A percentile compares a stretch with the other conserved stretches of the same genome.
phyloP scores from a whole-genome alignment of 176 grass and related monocot genomes.

The Melocanna baccifera region DNA sequence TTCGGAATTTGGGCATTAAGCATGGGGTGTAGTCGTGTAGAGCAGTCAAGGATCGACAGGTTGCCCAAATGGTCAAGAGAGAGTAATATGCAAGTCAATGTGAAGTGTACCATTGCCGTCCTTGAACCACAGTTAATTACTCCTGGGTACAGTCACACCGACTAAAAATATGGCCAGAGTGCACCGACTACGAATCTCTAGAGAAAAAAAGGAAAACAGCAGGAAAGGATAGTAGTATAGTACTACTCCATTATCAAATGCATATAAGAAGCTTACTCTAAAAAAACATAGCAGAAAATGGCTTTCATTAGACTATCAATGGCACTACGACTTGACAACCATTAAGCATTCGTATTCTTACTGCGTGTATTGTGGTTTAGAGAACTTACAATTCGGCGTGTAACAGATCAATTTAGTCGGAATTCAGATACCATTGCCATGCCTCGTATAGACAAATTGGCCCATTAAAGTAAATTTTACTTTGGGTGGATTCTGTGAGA shows the following conservation, averaged over 20 bases:
- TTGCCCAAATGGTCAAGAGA: neutral
- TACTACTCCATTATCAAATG: constrained; percentile 5
- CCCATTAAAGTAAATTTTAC: neutral
- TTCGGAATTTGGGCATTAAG: neutral
- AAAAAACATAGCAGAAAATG: neutral
- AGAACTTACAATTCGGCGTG: neutral
- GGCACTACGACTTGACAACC: too few relatives aligned
- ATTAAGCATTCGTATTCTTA: neutral
- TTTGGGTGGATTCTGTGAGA: too few relatives aligned
- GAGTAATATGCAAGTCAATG: neutral
- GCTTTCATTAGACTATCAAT: neutral
- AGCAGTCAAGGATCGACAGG: neutral
- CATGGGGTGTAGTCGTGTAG: neutral
- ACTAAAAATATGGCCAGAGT: neutral
- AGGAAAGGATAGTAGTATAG: neutral
- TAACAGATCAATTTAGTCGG: neutral
- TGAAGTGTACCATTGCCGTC: neutral
- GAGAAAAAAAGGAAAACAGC: neutral
- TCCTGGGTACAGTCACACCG: neutral
- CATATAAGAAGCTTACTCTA: neutral
- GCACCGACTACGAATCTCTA: neutral
- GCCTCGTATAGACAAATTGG: neutral
- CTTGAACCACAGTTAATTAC: neutral
- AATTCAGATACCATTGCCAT: neutral
- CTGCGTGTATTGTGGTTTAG: neutral